Conservation (phyloP, 805 yeast genomes). For the Ogataea parapolymorpha region DNA sequence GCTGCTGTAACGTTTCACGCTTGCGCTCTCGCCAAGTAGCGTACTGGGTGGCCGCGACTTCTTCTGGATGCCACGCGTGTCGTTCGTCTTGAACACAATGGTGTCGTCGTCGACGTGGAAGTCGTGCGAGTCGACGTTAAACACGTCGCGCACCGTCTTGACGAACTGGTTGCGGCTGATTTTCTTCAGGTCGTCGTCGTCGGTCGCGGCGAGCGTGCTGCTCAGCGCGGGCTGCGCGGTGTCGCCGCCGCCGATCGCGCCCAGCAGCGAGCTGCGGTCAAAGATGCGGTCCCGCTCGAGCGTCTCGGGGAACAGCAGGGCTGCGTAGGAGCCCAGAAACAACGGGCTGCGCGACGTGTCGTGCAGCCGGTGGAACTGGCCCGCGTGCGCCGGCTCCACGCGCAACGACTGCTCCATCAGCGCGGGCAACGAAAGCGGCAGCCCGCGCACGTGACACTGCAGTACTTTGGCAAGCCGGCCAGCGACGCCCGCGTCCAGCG, state of each 20-base stretch:
- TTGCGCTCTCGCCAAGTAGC: slow-evolving; percentile 30
- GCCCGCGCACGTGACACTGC: slow-evolving; percentile 38
- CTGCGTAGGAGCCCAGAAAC: slow-evolving; percentile 58
- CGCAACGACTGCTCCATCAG: slow-evolving; percentile 63
- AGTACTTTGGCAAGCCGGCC: slow-evolving; percentile 38
- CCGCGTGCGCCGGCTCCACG: slow-evolving; percentile 58
- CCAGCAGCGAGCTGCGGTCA: slow-evolving; percentile 48
- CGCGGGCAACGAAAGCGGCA: slow-evolving; percentile 46
- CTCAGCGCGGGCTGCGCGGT: slow-evolving; percentile 15
- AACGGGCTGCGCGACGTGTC: slow-evolving; percentile 52
- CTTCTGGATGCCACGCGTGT: slow-evolving; percentile 19
- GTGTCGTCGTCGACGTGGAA: slow-evolving; percentile 53
- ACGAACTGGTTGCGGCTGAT: slow-evolving; percentile 45
- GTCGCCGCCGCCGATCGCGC: slow-evolving; percentile 47
- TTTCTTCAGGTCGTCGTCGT: slow-evolving; percentile 7
- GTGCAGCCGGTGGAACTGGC: slow-evolving; percentile 41
- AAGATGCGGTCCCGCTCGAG: slow-evolving; percentile 56
- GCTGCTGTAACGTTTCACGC: slow-evolving; percentile 33
- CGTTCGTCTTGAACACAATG: slow-evolving; percentile 56
- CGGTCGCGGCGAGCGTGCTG: slow-evolving; percentile 13
- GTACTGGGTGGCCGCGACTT: slow-evolving; percentile 34
- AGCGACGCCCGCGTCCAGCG: slow-evolving; percentile 8
- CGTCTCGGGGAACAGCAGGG: slow-evolving; percentile 59
- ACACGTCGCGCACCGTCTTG: slow-evolving; percentile 57
- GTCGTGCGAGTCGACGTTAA: slow-evolving; percentile 56